Evolutionary conservation across 2,329 filamentous ascomycete species (phyloP).

Genomic region (Phyllosticta ampelicida): DNA sequence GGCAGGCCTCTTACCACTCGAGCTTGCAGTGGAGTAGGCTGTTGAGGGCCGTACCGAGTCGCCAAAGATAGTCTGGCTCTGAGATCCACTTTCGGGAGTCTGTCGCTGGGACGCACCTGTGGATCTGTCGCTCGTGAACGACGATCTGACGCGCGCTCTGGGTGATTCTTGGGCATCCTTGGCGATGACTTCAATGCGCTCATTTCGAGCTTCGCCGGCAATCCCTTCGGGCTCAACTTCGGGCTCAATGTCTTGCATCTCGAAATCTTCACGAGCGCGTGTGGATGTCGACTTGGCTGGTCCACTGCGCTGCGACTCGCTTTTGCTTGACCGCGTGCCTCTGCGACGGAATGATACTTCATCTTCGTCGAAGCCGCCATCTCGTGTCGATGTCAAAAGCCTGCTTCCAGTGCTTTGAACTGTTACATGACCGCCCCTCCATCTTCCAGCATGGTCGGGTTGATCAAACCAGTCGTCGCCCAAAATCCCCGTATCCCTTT

Average conservation of each 20-base stretch:
- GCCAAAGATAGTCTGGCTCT: conserved; percentile 12
- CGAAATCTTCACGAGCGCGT: background rate
- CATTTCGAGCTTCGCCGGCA: conserved; percentile 17
- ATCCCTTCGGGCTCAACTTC: conserved; percentile 25
- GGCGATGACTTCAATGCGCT: conserved; percentile 2
- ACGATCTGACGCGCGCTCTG: background rate
- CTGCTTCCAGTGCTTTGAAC: conserved; percentile 1
- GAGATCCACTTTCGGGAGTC: background rate
- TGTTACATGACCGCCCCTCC: conserved; percentile 11
- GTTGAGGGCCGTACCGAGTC: conserved; percentile 16
- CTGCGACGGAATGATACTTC: conserved; percentile 13
- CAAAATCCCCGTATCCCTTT: conserved; percentile 50
- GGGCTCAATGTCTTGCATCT: conserved; percentile 28
- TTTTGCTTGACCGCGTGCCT: background rate
- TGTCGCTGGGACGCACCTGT: conserved; percentile 4
- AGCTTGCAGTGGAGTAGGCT: background rate
- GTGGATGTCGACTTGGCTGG: background rate
- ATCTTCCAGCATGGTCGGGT: background rate
- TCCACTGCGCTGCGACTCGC: background rate
- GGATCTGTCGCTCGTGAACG: conserved; percentile 14
- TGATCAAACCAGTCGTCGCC: conserved; percentile 64
- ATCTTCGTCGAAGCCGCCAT: conserved; percentile 23
- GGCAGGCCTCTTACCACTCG: conserved; percentile 20
- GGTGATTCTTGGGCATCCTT: background rate
- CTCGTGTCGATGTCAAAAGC: conserved; percentile 15